phyloP scores from a whole-genome alignment of 176 grass and related monocot genomes.

The Carex kokanica region DNA sequence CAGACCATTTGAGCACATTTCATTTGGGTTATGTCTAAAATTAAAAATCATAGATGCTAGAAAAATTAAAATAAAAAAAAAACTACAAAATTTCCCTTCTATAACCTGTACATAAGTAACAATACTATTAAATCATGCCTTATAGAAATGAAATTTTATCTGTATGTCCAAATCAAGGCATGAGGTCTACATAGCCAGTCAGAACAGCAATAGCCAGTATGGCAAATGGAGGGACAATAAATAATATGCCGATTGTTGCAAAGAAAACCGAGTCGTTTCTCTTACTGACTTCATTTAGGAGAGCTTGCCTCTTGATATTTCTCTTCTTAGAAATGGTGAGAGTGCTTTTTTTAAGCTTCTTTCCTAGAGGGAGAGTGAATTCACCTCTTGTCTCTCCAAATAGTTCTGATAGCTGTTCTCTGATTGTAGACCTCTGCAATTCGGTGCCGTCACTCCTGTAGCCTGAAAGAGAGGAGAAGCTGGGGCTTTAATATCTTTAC shows the following conservation, averaged over 20 bases:
- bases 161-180: slow-evolving; percentile 49
- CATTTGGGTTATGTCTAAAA: not conserved
- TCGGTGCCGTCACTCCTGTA: slow-evolving; percentile 21
- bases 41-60: not conserved
- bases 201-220: slow-evolving; percentile 70
- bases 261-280: slow-evolving; percentile 87
- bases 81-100: slow-evolving; percentile 17
- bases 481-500: not conserved
- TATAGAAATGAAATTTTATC: slow-evolving; percentile 17
- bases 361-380: slow-evolving; percentile 74
- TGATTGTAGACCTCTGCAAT: slow-evolving; percentile 36
- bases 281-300: slow-evolving; percentile 64
- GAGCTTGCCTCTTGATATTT: slow-evolving; percentile 86
- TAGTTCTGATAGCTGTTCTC: slow-evolving; percentile 59
- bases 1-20: not conserved
- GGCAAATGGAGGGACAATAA: slow-evolving; percentile 65
- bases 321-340: slow-evolving; percentile 69
- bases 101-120: slow-evolving; percentile 9
- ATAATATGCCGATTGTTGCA: slow-evolving; percentile 63
- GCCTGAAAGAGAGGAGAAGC: slow-evolving; percentile 13
- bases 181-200: slow-evolving; percentile 79
- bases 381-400: slow-evolving; percentile 46
- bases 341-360: slow-evolving; percentile 59
- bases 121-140: slow-evolving; percentile 12
- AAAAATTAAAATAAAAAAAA: not conserved